A percentile compares a stretch with the other conserved stretches of the same genome.
Evolutionary conservation across 495 filamentous ascomycete species (phyloP).

Genomic region (Terfezia boudieri): DNA sequence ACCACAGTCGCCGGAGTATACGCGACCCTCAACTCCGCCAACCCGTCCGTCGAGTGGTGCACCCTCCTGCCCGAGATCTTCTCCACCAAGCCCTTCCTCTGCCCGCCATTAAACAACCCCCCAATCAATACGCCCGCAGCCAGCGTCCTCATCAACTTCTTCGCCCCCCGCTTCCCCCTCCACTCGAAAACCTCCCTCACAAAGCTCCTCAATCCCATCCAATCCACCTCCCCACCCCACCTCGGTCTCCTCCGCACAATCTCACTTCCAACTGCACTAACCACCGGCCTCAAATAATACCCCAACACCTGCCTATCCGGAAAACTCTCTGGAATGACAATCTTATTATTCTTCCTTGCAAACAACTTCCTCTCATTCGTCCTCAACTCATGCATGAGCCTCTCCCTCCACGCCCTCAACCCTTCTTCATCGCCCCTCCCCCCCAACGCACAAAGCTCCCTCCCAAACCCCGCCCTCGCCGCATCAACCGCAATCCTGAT

Average conservation of each 20-base stretch:
- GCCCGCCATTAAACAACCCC: constrained; percentile 23
- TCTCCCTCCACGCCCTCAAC: constrained; percentile 49
- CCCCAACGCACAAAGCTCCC: constrained; percentile 39
- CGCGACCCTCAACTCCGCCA: constrained; percentile 52
- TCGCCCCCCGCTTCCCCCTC: constrained; percentile 51
- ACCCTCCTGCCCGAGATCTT: constrained; percentile 37
- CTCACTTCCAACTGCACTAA: constrained; percentile 36
- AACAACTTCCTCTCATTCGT: constrained; percentile 71
- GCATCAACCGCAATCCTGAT: constrained; percentile 75
- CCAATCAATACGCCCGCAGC: constrained; percentile 30
- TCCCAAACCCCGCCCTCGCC: constrained; percentile 69
- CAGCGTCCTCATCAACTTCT: constrained; percentile 62
- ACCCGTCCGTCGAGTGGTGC: constrained; percentile 52
- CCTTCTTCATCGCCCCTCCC: constrained; percentile 24
- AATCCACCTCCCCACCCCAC: constrained; percentile 45
- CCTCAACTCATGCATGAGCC: constrained; percentile 46
- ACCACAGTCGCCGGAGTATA: constrained; percentile 60
- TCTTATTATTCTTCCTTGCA: constrained; percentile 42
- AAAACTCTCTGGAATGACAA: constrained; percentile 61
- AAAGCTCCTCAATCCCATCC: constrained; percentile 45
- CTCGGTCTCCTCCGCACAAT: constrained; percentile 51
- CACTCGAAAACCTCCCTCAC: constrained; percentile 67
- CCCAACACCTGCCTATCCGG: constrained; percentile 55
- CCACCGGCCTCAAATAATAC: constrained; percentile 67
- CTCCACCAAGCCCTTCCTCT: constrained; percentile 4